Evolutionary conservation across 306 rosid genomes (phyloP).

Genomic region (Vicia faba): DNA sequence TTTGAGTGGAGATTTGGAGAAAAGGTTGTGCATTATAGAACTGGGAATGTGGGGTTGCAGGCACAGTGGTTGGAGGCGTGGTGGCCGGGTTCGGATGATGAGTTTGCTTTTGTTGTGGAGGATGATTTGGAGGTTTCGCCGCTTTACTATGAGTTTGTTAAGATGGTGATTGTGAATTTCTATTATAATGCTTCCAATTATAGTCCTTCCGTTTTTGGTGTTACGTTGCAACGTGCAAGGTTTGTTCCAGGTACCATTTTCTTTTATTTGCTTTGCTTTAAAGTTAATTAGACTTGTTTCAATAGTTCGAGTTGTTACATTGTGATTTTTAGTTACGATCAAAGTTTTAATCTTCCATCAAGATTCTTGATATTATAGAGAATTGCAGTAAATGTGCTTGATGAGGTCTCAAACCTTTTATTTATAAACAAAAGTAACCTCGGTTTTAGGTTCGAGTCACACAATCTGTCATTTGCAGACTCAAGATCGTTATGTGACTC

Average conservation of each 20-base stretch:
- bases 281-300: not conserved
- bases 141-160: slow-evolving; percentile 74
- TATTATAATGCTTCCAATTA: slow-evolving; percentile 71
- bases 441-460: too few relatives aligned
- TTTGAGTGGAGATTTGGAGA: slow-evolving; percentile 80
- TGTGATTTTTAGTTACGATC: too few relatives aligned
- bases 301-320: too few relatives aligned
- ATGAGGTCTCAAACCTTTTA: too few relatives aligned
- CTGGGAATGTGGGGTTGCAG: slow-evolving; percentile 78
- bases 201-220: slow-evolving; percentile 80
- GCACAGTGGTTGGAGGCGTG: slow-evolving; percentile 99
- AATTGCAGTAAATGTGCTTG: too few relatives aligned
- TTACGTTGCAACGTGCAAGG: slow-evolving; percentile 93
- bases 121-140: slow-evolving; percentile 92
- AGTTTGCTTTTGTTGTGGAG: slow-evolving; percentile 83
- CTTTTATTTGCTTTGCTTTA: slow-evolving; percentile 12
- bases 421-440: too few relatives aligned
- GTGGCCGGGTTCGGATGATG: slow-evolving; percentile 88
- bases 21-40: slow-evolving; percentile 77
- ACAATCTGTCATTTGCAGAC: too few relatives aligned
- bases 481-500: too few relatives aligned
- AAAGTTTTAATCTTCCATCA: too few relatives aligned
- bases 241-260: slow-evolving; percentile 91
- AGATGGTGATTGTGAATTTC: slow-evolving; percentile 69
- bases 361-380: too few relatives aligned